Conservation (phyloP, 192 early-diverging fungal species). For the Allomyces macrogynus region DNA sequence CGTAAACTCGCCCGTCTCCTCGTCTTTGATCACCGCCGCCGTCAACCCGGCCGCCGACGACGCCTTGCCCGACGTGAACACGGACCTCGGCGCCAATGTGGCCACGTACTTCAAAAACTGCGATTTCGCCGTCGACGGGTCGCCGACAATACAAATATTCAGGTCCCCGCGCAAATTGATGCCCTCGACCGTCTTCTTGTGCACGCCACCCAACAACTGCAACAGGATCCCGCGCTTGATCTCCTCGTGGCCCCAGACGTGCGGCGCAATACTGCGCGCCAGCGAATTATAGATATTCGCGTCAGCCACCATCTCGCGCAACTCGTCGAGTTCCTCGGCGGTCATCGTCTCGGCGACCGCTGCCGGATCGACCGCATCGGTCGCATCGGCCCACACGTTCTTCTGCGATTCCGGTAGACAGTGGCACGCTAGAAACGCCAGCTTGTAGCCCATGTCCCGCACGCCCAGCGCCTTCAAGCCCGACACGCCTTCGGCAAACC, state of each 20-base stretch:
- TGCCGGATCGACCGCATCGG: neutral
- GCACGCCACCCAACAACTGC: slow-evolving; percentile 73
- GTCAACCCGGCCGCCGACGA: slow-evolving; percentile 95
- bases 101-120: slow-evolving; percentile 90
- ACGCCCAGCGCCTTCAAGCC: slow-evolving; percentile 74
- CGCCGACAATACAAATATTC: slow-evolving; percentile 95
- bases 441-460: slow-evolving; percentile 77
- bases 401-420: slow-evolving; percentile 5
- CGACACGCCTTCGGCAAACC: slow-evolving; percentile 48
- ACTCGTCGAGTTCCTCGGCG: slow-evolving; percentile 51
- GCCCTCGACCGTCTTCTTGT: slow-evolving; percentile 84
- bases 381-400: slow-evolving; percentile 14
- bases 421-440: slow-evolving; percentile 72
- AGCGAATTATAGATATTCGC: slow-evolving; percentile 51
- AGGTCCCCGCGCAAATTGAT: slow-evolving; percentile 94
- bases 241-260: slow-evolving; percentile 51
- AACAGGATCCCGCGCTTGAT: slow-evolving; percentile 31
- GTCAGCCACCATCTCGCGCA: slow-evolving; percentile 46
- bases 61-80: slow-evolving; percentile 91
- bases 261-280: slow-evolving; percentile 65
- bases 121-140: slow-evolving; percentile 98
- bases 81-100: slow-evolving; percentile 85
- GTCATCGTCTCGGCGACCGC: slow-evolving; percentile 42
- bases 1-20: slow-evolving; percentile 81
- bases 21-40: slow-evolving; percentile 83